Conservation (phyloP, 768 basidiomycete species). For the Russula earlei region DNA sequence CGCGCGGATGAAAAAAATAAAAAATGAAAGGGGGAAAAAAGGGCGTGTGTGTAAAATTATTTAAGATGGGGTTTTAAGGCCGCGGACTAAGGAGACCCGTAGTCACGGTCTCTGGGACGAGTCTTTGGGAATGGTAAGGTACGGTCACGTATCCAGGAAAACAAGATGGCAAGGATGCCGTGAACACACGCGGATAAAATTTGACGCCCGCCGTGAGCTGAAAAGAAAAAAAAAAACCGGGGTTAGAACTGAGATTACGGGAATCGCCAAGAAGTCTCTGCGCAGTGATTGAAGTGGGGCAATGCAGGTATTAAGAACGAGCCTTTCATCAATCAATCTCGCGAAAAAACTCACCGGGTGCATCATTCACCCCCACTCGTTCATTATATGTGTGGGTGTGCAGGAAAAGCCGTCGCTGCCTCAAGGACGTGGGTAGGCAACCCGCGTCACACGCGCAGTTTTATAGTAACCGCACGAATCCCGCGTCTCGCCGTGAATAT, state of each 20-base stretch:
- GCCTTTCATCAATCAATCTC: not conserved
- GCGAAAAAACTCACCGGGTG: not conserved
- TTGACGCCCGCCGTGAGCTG: not conserved
- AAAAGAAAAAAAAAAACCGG: slow-evolving; percentile 7
- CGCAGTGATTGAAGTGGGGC: not conserved
- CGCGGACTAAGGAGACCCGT: slow-evolving; percentile 6
- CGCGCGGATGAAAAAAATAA: not conserved
- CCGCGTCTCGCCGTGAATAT: too few species aligned
- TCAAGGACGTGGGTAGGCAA: not conserved
- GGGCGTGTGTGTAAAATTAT: not conserved
- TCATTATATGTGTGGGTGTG: not conserved
- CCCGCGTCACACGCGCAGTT: too few species aligned
- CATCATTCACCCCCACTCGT: not conserved
- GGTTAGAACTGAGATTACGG: not conserved
- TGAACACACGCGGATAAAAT: not conserved
- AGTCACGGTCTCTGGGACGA: slow-evolving; percentile 4
- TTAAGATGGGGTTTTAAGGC: not conserved
- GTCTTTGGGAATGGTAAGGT: not conserved
- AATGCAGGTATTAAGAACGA: not conserved
- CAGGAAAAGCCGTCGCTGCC: not conserved
- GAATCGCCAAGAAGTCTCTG: not conserved
- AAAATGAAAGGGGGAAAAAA: not conserved
- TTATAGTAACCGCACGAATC: too few species aligned
- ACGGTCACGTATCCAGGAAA: not conserved
- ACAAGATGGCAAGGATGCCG: slow-evolving; percentile 3